These are phyloP conservation scores for Botrytis pseudocinerea DNA, from an alignment of 2,329 filamentous ascomycete genomes.

Conservation along the genomic window DNA sequence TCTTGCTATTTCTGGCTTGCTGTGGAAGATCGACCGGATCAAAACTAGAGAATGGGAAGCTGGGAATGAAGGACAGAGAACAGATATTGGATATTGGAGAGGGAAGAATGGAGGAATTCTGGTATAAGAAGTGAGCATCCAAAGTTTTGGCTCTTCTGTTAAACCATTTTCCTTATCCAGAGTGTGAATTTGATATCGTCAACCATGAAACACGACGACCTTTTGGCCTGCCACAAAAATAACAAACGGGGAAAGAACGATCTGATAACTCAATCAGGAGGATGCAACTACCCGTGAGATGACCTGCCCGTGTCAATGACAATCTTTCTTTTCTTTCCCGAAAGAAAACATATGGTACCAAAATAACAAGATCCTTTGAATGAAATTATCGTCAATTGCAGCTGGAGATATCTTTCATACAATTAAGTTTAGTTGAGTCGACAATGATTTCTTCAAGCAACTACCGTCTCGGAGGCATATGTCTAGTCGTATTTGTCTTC, in stretches of 20 bases:
- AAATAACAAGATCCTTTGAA: not conserved
- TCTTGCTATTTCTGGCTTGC: not conserved
- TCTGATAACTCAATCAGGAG: slow-evolving; percentile 1
- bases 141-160: not conserved
- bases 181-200: not conserved
- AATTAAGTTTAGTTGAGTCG: not conserved
- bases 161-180: not conserved
- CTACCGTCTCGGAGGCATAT: slow-evolving; percentile 14
- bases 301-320: not conserved
- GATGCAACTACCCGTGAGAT: slow-evolving; percentile 14
- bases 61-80: too few relatives aligned
- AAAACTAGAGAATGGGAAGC: not conserved
- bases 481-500: slow-evolving; percentile 12
- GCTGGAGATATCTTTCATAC: not conserved
- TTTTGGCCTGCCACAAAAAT: not conserved
- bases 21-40: not conserved
- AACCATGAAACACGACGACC: not conserved
- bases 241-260: slow-evolving; percentile 7
- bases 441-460: slow-evolving; percentile 18
- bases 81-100: not conserved
- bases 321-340: not conserved
- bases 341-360: not conserved
- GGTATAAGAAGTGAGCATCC: not conserved
- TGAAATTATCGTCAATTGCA: not conserved
- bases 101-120: not conserved